Evolutionary conservation across 208 protist genomes (phyloP).

Genomic region (Strigomonas culicis): DNA sequence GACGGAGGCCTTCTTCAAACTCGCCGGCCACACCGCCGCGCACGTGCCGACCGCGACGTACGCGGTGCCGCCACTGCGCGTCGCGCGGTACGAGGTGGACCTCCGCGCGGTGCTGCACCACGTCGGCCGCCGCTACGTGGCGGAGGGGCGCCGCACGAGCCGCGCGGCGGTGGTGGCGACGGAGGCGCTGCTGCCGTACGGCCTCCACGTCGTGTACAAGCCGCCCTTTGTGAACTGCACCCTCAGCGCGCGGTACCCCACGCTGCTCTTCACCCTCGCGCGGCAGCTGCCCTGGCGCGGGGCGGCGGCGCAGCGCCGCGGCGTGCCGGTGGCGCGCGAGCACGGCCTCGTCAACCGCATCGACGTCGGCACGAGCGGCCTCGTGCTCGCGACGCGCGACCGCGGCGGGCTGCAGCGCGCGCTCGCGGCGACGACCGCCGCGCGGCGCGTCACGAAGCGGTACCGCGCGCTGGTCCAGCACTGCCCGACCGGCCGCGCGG

Average conservation of each 20-base stretch:
- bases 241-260: conserved; percentile 45
- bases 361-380: conserved; percentile 73
- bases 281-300: conserved; percentile 39
- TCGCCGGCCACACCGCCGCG: background rate
- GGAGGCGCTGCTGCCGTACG: conserved; percentile 38
- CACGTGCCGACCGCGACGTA: background rate
- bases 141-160: background rate
- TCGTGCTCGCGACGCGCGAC: conserved; percentile 46
- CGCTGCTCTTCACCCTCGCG: conserved; percentile 38
- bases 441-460: conserved; percentile 41
- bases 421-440: conserved; percentile 28
- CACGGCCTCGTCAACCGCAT: conserved; percentile 83
- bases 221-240: conserved; percentile 57
- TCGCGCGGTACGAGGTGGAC: conserved; percentile 33
- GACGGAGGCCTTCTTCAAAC: conserved; percentile 41
- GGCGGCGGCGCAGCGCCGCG: background rate
- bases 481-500: conserved; percentile 11
- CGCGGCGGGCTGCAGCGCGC: conserved; percentile 23
- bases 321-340: conserved; percentile 46
- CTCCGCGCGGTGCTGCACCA: conserved; percentile 6
- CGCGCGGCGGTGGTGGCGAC: conserved; percentile 4
- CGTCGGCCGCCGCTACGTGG: background rate
- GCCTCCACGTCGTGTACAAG: conserved; percentile 60
- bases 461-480: conserved; percentile 61
- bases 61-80: conserved; percentile 26